Conservation (phyloP, 2,329 filamentous ascomycete species). For the Pseudogymnoascus sp. region DNA sequence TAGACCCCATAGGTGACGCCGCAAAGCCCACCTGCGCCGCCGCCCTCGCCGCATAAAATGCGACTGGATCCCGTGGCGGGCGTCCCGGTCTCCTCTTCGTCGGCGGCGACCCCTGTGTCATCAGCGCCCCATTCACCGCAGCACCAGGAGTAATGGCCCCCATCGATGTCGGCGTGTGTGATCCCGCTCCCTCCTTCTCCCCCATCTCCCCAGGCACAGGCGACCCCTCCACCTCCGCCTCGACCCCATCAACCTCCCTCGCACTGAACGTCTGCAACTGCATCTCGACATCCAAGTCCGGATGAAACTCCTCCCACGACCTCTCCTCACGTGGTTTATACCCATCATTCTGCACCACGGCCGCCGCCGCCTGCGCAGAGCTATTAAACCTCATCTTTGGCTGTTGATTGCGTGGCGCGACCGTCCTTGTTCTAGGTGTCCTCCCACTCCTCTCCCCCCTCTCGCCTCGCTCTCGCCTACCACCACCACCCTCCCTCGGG, state of each 20-base stretch:
- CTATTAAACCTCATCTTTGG: conserved; percentile 59
- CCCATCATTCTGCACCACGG: conserved; percentile 83
- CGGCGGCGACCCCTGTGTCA: conserved; percentile 29
- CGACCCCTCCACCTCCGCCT: conserved; percentile 31
- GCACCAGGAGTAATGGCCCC: neutral
- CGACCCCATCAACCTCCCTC: conserved; percentile 74
- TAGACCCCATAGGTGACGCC: conserved; percentile 46
- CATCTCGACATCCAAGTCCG: conserved; percentile 81
- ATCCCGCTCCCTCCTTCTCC: neutral
- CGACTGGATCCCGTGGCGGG: conserved; percentile 53
- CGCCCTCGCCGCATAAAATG: conserved; percentile 45
- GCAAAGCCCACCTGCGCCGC: conserved; percentile 25
- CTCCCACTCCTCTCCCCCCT: conserved; percentile 46
- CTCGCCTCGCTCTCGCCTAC: neutral
- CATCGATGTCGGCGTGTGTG: neutral
- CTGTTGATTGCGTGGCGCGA: conserved; percentile 23
- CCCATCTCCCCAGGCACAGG: too few relatives aligned
- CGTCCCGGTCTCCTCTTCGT: conserved; percentile 54
- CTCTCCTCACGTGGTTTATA: conserved; percentile 97
- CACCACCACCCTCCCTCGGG: conserved; percentile 16
- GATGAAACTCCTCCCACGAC: conserved; percentile 96
- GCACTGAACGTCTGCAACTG: conserved; percentile 71
- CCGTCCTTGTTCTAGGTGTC: conserved; percentile 25
- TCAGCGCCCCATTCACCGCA: neutral
- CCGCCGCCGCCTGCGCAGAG: conserved; percentile 80